Base-by-base conservation (phyloP, 2,329 filamentous ascomycete species). In the Seiridium unicorne region DNA sequence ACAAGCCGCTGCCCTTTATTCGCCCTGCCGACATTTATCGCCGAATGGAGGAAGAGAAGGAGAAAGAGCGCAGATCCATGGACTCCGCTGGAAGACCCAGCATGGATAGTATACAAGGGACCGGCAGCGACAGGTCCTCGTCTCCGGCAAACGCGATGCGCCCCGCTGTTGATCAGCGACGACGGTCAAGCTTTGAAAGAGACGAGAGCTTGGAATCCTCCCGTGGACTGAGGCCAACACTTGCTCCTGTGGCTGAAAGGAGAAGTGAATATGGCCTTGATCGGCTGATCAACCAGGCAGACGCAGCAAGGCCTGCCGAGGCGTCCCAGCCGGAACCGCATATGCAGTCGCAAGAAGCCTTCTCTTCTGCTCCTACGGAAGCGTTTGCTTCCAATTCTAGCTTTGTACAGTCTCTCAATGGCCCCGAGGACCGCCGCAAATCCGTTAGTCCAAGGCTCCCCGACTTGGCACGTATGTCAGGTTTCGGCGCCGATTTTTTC, bases 1-100 rank as follows among this genome's bases (percentile, higher is more conserved):
- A 76, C 55, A 88, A 87, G 65, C 72, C 84, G 1, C 74, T 85
- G 26, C 83, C 87, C 0, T 88, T 94, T 65, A 81, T 92, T 59
- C 82, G 90, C 44, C 90, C 92, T 1, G 84, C 89, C 10, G 91
- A 96, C 65, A 89, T 93, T 47, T 93, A 94, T 72, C 89, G 84
- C 68, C 85, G 89, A 5, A 81, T 89, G 72, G 85, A 85, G 57
- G 88, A 91, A 65, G 89, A 91, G 64, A 81, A 80, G 57, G 79
- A 84, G 62, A 82, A 77, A 64, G 81, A 84, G 64, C 76, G 81
- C 44, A 79, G 80, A 59, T 85, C 84, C 1, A 73, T 84, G 60
- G 87, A 89, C 2, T 84, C 83, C 8, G 34, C 49, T 8, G 75
- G 80, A 26, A 78, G 84, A 56, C 83, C 84, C 4, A 87, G 81